phyloP scores from a whole-genome alignment of 805 yeast species.

The Myxozyma kluyveri region DNA sequence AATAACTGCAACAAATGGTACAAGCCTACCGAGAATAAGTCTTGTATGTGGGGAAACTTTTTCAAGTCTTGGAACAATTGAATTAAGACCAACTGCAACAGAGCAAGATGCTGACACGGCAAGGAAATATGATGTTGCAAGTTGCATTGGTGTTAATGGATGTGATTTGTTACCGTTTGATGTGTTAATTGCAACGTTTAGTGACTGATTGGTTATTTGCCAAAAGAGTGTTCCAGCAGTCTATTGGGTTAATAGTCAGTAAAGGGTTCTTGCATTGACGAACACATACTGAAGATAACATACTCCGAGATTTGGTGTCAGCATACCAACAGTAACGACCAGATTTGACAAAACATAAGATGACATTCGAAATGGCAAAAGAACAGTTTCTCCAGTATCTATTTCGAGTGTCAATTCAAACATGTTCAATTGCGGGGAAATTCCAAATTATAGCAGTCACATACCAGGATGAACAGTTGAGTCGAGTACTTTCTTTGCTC shows the following conservation, averaged over 20 bases:
- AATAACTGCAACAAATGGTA: constrained; percentile 98
- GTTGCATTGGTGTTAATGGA: constrained; percentile 76
- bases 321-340: constrained; percentile 96
- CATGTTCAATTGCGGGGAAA: not conserved
- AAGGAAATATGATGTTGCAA: constrained; percentile 72
- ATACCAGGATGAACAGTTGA: constrained; percentile 80
- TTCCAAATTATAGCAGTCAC: not conserved
- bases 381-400: constrained; percentile 90
- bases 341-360: constrained; percentile 89
- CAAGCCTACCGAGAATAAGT: constrained; percentile 74
- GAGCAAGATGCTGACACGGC: constrained; percentile 95
- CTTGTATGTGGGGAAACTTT: constrained; percentile 66
- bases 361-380: constrained; percentile 95
- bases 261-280: no score
- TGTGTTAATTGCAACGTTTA: constrained; percentile 94
- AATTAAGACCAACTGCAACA: constrained; percentile 89
- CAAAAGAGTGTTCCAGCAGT: constrained; percentile 89
- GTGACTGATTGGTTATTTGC: constrained; percentile 97
- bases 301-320: constrained; percentile 82
- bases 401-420: not conserved
- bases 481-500: constrained; percentile 80
- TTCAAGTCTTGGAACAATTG: constrained; percentile 82
- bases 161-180: constrained; percentile 95
- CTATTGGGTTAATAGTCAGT: constrained; percentile 7
- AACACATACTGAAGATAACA: not conserved